phyloP scores from a whole-genome alignment of 73 alveolate species.

The Tetrahymena malaccensis region DNA sequence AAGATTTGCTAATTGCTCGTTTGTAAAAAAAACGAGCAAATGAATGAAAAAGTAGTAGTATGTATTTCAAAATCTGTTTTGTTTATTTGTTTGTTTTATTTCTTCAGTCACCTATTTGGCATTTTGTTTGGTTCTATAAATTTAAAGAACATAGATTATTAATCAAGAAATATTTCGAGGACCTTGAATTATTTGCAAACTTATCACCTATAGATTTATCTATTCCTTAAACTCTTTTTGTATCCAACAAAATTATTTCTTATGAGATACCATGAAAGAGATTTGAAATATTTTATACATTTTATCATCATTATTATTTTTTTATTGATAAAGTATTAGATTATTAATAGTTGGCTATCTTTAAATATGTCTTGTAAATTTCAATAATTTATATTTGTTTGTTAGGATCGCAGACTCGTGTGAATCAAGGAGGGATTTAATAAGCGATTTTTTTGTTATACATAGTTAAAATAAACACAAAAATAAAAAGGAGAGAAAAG shows the following conservation, averaged over 20 bases:
- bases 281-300: not conserved
- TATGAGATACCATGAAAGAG: not conserved
- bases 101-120: not conserved
- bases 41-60: not conserved
- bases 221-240: not conserved
- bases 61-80: not conserved
- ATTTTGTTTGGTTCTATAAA: not conserved
- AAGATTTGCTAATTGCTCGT: not conserved
- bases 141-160: not conserved
- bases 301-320: not conserved
- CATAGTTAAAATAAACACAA: not conserved
- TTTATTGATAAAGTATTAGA: no score
- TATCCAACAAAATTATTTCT: not conserved
- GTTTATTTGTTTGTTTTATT: not conserved
- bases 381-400: not conserved
- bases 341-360: not conserved
- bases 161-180: not conserved
- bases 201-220: not conserved
- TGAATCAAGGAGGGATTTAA: not conserved
- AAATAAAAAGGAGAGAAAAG: not conserved
- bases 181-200: not conserved
- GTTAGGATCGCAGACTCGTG: not conserved
- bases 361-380: not conserved
- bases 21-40: not conserved
- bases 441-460: not conserved